Evolutionary conservation across 2,329 filamentous ascomycete genomes (phyloP).

Genomic region (Ascochyta clinopodiicola): DNA sequence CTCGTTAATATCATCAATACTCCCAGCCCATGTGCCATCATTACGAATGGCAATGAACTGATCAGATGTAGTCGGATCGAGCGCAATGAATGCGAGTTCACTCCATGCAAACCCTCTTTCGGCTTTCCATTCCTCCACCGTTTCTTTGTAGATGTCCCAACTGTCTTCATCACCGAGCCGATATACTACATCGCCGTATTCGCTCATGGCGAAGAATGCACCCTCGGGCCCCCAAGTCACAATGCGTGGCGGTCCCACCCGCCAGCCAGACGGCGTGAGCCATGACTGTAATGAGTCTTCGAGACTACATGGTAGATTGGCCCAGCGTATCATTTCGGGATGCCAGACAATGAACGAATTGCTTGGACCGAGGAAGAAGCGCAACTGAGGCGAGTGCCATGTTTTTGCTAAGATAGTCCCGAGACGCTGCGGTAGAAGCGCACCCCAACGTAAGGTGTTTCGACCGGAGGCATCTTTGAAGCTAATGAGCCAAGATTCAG

Average conservation of each 20-base stretch:
- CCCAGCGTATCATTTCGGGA: slow-evolving; percentile 43
- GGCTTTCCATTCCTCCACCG: slow-evolving; percentile 44
- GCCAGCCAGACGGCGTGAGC: slow-evolving; percentile 48
- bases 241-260: slow-evolving; percentile 41
- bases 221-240: slow-evolving; percentile 40
- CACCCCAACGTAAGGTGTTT: slow-evolving; percentile 40
- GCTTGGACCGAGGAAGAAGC: slow-evolving; percentile 38
- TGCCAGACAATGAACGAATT: slow-evolving; percentile 47
- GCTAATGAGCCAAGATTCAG: slow-evolving; percentile 45
- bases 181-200: slow-evolving; percentile 44
- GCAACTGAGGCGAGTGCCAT: slow-evolving; percentile 39
- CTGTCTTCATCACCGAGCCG: slow-evolving; percentile 29
- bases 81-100: slow-evolving; percentile 38
- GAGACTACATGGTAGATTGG: slow-evolving; percentile 31
- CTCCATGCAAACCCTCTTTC: slow-evolving; percentile 41
- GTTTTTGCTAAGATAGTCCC: slow-evolving; percentile 30
- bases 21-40: slow-evolving; percentile 46
- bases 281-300: slow-evolving; percentile 44
- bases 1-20: slow-evolving; percentile 43
- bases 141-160: slow-evolving; percentile 44
- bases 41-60: slow-evolving; percentile 46
- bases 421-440: slow-evolving; percentile 30
- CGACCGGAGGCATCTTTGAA: slow-evolving; percentile 37
- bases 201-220: slow-evolving; percentile 47
- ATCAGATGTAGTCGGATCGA: slow-evolving; percentile 38